Conservation (phyloP, 106 monocot genomes). For the Agapanthus africanus region DNA sequence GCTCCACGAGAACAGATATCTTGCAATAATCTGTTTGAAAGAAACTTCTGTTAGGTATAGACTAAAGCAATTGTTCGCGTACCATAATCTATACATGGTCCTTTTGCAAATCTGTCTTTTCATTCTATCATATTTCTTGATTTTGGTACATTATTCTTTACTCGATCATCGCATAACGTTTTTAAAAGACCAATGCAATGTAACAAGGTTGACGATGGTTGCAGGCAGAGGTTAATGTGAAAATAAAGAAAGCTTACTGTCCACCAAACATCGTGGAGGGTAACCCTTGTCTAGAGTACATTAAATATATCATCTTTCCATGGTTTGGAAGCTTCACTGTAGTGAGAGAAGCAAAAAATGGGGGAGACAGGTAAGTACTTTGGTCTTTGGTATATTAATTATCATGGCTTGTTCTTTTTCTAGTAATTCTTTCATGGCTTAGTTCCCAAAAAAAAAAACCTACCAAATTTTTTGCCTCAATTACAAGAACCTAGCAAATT, state of each 20-base stretch:
- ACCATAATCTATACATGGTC: too few species aligned
- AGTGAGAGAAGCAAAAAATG: slow-evolving; percentile 60
- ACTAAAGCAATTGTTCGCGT: too few species aligned
- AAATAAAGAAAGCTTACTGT: slow-evolving; percentile 98
- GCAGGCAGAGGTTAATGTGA: slow-evolving; percentile 83
- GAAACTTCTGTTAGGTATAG: too few species aligned
- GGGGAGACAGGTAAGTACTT: slow-evolving; percentile 81
- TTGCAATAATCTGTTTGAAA: not conserved
- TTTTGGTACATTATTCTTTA: not conserved
- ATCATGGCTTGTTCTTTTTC: not conserved
- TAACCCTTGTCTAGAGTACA: slow-evolving; percentile 93
- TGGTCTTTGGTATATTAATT: too few species aligned
- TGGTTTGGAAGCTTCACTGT: slow-evolving; percentile 86
- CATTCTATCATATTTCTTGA: too few species aligned
- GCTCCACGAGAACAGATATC: not conserved
- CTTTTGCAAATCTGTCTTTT: not conserved
- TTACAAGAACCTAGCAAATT: too few species aligned
- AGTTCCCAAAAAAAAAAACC: too few species aligned
- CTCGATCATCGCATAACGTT: not conserved
- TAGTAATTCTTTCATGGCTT: too few species aligned
- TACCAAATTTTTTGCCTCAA: too few species aligned
- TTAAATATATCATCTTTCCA: slow-evolving; percentile 83
- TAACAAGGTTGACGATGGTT: slow-evolving; percentile 9
- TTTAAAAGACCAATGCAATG: not conserved
- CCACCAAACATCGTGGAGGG: slow-evolving; percentile 73